Base-by-base conservation (phyloP, 768 basidiomycete genomes). In the Lyophyllum decastes region DNA sequence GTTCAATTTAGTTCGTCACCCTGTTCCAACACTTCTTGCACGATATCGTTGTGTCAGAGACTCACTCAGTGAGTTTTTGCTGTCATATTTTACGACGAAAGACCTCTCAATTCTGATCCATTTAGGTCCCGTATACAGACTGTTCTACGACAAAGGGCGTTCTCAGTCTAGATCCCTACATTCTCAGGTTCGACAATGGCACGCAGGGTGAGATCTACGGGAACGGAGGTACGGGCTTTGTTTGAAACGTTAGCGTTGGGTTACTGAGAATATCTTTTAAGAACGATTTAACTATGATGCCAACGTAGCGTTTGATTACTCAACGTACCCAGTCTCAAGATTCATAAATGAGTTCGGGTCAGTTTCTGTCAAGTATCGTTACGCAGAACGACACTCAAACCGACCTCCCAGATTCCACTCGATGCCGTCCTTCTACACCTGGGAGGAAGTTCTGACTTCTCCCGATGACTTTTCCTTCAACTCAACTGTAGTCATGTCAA, bases 321-420 rank as follows among this genome's bases (percentile, higher is more conserved):
- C 72, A 52, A 81, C 82, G 0, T 86, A 75, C 61, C 83, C 83
- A 12, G 74, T 82, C 43, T 46, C 26, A 51, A 78, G 84, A 43
- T 85, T 84, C 54, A 74, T 84, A 43, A 85, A 85, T 58, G 84
- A 86, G 60, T 85, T 85, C 54, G 83, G 83, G 79, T 82, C 54
- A 48, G 75, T 59, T 12, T 22, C 11, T 40, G 14, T 38, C 8
- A 4, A 17, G 14, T 0, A 19, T 7, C 35, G 14, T n/a, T 47
- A 22, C 17, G 35, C 7, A 19, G 4, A 14, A 44, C n/a, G 14
- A 43, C 14, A 14, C 19, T 9, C 27, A 34, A 6, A 6, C 19
- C 33, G 52, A 26, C 35, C 53, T 14, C 22, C 27, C 35, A 83
- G 83, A 10, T 85, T 84, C 69, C 84, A 85, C 65, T 85, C 84